Evolutionary conservation across 305 asterid genomes (phyloP).

Genomic region (Rubia tinctorum): DNA sequence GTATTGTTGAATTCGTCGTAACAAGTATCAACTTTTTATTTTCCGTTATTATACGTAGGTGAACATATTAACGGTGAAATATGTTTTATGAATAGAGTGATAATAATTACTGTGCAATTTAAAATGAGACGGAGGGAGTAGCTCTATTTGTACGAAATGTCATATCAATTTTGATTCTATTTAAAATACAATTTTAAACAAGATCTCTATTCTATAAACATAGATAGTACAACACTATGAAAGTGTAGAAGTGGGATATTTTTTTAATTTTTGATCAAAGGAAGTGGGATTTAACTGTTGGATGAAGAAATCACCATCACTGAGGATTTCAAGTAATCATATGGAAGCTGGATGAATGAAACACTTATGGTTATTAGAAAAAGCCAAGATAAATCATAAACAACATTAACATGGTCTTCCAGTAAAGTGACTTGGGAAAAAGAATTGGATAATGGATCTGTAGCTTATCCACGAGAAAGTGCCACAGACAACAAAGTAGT

Average conservation of each 20-base stretch:
- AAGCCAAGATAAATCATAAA: conserved; percentile 1
- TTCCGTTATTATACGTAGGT: no score
- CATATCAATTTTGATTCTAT: no score
- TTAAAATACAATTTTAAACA: no score
- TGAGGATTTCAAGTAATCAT: no score
- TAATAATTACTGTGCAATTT: no score
- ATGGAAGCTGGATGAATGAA: background rate
- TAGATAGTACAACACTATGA: background rate
- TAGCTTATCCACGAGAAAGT: conserved; percentile 6
- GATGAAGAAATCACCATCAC: background rate
- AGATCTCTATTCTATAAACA: background rate
- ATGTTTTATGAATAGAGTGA: no score
- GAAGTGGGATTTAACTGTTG: background rate
- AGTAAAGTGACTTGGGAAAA: background rate
- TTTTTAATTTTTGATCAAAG: no score
- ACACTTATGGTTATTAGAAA: background rate
- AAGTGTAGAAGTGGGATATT: background rate
- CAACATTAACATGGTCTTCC: background rate
- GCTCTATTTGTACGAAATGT: no score
- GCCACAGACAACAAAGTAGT: conserved; percentile 8
- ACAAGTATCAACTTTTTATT: no score
- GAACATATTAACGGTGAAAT: no score
- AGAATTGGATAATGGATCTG: background rate
- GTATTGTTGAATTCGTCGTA: no score
- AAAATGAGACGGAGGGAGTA: no score